Evolutionary conservation across 2,329 filamentous ascomycete genomes (phyloP), one percentile per base, ranked within the genome.

Genomic region (Cytospora schulzeri): DNA sequence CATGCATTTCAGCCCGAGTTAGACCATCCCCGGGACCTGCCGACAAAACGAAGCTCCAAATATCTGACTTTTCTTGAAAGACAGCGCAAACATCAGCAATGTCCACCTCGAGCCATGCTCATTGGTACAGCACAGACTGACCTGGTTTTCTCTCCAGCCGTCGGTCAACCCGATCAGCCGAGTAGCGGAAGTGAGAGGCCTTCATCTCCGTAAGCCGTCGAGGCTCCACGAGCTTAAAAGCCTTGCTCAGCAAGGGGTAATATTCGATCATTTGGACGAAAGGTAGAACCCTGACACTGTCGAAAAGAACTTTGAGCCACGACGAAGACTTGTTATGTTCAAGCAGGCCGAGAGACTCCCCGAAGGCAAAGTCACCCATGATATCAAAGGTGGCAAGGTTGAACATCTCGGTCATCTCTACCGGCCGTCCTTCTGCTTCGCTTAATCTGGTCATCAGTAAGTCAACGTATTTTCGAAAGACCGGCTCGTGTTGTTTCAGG

Each of bases 311-410:
- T 6, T 70, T 65, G 15, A 72, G 68, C 74, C 74, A 77, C 31
- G 69, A 70, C 17, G 69, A 63, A 38, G 70, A 71, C 56, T 51
- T 54, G 67, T 71, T 71, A 45, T 70, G 68, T 50, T 72, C 65
- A 5, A 78, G 69, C 61, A 72, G 74, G 19, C 72, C 72, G 66
- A 79, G 79, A 0, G 76, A 73, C 62, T 80, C 76, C 9, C 78
- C 79, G 65, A 81, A 81, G 0, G 76, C 73, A 31, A 82, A 73
- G 62, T 81, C 79, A 22, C 78, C 78, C 53, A 77, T 73, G 35
- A 78, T 72, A 68, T 78, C 77, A 67, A 79, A 78, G 1, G 76
- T 72, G 3, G 73, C 62, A 31, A 67, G 68, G 33, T 71, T 71
- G 45, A 66, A 67, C 71, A 69, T 71, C 11, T 50, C 29, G 11